Evolutionary conservation across 805 yeast genomes (phyloP).

Genomic region (Myxozyma neglecta): DNA sequence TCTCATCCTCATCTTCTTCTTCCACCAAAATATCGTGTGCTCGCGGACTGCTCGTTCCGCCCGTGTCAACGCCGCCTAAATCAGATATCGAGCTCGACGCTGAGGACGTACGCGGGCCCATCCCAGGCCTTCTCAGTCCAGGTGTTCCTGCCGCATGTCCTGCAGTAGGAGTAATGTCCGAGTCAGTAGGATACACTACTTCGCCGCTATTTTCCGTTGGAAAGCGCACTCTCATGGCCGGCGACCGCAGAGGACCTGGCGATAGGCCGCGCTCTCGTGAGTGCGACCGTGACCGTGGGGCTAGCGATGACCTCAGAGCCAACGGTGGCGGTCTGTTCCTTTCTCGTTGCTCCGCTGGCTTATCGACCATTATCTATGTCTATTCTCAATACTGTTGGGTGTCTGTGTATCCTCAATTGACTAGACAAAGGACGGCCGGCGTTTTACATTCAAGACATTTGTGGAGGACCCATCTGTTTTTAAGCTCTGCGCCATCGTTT

Average conservation of each 20-base stretch:
- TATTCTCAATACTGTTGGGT: neutral
- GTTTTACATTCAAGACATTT: too few species aligned
- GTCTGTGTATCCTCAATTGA: too few species aligned
- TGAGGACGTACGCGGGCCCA: neutral
- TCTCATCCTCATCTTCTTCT: slow-evolving; percentile 22
- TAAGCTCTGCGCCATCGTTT: too few species aligned
- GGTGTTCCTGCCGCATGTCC: neutral
- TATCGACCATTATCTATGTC: neutral
- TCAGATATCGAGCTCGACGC: neutral
- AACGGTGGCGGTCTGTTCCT: slow-evolving; percentile 27
- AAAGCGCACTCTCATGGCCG: slow-evolving; percentile 33
- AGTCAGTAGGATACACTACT: slow-evolving; percentile 33
- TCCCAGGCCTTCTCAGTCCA: neutral
- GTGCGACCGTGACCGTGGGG: slow-evolving; percentile 27
- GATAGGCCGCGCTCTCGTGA: slow-evolving; percentile 25
- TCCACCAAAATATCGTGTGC: slow-evolving; percentile 3
- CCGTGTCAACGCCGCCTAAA: neutral
- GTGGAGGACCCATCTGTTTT: too few species aligned
- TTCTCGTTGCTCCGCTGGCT: slow-evolving; percentile 6
- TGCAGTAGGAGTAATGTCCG: neutral
- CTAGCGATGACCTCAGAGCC: slow-evolving; percentile 26
- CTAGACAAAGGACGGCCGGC: too few species aligned
- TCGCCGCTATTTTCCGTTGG: slow-evolving; percentile 36
- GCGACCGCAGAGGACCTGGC: slow-evolving; percentile 25
- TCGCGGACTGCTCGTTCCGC: neutral